phyloP scores from a whole-genome alignment of 495 filamentous ascomycete species.

The Aspergillus bridgeri region DNA sequence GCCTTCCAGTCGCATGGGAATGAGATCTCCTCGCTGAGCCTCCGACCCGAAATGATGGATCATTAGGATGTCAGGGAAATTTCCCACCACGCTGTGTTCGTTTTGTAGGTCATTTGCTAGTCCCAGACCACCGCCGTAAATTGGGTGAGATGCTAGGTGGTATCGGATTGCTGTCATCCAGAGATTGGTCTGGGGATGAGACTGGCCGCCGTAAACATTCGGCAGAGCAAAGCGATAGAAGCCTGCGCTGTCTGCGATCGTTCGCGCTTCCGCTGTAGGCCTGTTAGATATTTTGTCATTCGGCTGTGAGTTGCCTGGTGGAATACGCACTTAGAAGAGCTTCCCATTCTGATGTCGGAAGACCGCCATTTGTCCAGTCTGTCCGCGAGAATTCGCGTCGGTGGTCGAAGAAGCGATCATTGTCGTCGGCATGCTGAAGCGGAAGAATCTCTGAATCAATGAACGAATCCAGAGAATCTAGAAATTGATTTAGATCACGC shows the following conservation, averaged over 20 bases:
- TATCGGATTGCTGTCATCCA: conserved; percentile 60
- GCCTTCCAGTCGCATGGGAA: conserved; percentile 44
- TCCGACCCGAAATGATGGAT: conserved; percentile 51
- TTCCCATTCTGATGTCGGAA: conserved; percentile 56
- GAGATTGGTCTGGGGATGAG: conserved; percentile 45
- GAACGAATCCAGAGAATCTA: conserved; percentile 49
- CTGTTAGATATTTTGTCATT: not conserved
- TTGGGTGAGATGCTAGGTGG: conserved; percentile 49
- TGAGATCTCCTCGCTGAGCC: conserved; percentile 48
- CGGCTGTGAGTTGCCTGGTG: not conserved
- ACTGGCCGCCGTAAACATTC: conserved; percentile 49
- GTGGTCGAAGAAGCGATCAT: conserved; percentile 61
- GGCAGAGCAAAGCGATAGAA: conserved; percentile 56
- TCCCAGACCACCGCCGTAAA: conserved; percentile 45
- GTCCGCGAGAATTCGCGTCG: conserved; percentile 55
- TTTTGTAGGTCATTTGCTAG: conserved; percentile 62
- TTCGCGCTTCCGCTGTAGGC: conserved; percentile 31
- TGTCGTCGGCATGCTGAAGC: conserved; percentile 48
- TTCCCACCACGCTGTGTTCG: conserved; percentile 56
- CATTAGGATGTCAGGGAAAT: conserved; percentile 58
- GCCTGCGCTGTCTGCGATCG: conserved; percentile 50
- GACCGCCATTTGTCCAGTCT: conserved; percentile 50
- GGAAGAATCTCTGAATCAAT: conserved; percentile 51
- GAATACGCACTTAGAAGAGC: conserved; percentile 31
- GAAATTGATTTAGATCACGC: conserved; percentile 39